Conservation (phyloP, 2,329 filamentous ascomycete species). For the Helotiales sp. region DNA sequence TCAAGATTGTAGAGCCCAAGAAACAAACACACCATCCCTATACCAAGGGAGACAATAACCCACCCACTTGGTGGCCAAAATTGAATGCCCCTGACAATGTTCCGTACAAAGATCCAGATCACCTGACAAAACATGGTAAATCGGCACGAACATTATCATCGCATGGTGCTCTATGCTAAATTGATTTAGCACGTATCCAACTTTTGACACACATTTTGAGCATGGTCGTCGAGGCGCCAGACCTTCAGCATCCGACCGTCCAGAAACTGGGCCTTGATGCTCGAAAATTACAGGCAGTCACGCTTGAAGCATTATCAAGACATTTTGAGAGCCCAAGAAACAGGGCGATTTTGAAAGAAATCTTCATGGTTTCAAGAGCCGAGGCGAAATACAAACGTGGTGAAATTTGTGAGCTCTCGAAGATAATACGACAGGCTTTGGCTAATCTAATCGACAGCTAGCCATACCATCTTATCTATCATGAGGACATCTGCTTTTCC, state of each 20-base stretch:
- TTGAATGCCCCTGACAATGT: conserved; percentile 56
- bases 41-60: conserved; percentile 61
- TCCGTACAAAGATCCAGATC: conserved; percentile 72
- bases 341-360: conserved; percentile 56
- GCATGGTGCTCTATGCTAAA: conserved; percentile 1
- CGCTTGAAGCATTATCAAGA: conserved; percentile 56
- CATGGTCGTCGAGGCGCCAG: conserved; percentile 45
- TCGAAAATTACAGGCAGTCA: conserved; percentile 57
- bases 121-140: conserved; percentile 66
- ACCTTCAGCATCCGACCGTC: conserved; percentile 44
- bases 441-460: no score
- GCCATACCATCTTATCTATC: no score
- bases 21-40: conserved; percentile 77
- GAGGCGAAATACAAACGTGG: conserved; percentile 57
- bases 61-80: conserved; percentile 66
- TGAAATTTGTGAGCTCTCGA: conserved; percentile 59
- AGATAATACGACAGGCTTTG: no score
- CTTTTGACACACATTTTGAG: conserved; percentile 61
- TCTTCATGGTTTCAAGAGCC: conserved; percentile 59
- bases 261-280: conserved; percentile 49
- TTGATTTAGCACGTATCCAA: conserved; percentile 53
- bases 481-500: no score
- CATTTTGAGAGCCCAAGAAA: conserved; percentile 54
- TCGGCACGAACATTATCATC: neutral
- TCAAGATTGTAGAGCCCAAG: conserved; percentile 73